Conservation (phyloP, 2,329 filamentous ascomycete genomes). For the Paraphoma chrysanthemicola region DNA sequence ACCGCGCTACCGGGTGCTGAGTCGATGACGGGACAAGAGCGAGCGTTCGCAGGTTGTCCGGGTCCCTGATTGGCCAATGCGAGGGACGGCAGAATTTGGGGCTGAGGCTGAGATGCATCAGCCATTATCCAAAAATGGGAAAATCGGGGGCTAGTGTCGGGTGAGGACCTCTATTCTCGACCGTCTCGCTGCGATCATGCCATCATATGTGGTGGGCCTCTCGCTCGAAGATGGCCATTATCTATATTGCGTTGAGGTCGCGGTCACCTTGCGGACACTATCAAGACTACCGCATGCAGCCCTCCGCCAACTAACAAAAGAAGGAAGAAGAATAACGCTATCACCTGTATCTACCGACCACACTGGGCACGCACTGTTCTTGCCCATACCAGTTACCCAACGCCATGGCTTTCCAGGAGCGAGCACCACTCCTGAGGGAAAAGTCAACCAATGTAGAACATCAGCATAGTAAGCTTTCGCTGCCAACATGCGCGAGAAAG, state of each 20-base stretch:
- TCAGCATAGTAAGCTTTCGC: neutral
- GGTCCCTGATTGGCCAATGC: conserved; percentile 12
- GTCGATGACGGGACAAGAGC: conserved; percentile 6
- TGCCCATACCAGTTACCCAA: neutral
- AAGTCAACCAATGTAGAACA: conserved; percentile 14
- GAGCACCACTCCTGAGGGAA: conserved; percentile 18
- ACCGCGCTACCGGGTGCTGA: neutral
- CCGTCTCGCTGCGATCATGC: neutral
- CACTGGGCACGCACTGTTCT: neutral
- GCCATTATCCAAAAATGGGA: conserved; percentile 27
- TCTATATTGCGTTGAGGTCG: neutral
- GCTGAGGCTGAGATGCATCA: conserved; percentile 25
- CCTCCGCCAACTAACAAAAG: neutral
- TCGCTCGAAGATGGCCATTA: neutral
- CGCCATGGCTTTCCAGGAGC: conserved; percentile 19
- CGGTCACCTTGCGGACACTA: neutral
- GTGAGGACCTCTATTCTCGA: conserved; percentile 10
- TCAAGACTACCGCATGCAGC: neutral
- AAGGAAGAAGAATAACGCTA: neutral
- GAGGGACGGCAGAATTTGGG: conserved; percentile 10
- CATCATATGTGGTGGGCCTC: neutral
- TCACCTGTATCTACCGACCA: neutral
- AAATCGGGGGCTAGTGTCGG: conserved; percentile 11
- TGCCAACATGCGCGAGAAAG: neutral
- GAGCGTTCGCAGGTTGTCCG: neutral